A percentile compares a stretch with the other conserved stretches of the same genome.
Conservation (phyloP, 352 stramenopile genomes). For the Phytophthora foliorum region DNA sequence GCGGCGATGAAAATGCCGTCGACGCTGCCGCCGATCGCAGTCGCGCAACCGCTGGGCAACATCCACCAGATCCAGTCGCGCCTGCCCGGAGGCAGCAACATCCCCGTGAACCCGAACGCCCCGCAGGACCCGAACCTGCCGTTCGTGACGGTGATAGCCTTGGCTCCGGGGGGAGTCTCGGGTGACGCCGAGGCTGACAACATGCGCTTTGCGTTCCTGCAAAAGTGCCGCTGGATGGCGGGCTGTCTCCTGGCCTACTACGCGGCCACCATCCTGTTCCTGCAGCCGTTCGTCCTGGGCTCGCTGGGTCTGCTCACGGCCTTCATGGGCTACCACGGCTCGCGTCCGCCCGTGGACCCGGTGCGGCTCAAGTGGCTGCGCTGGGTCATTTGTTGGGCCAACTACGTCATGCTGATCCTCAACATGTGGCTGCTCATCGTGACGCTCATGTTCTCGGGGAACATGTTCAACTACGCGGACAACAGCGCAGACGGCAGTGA, state of each 20-base stretch:
- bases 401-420: constrained; percentile 75
- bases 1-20: constrained; percentile 37
- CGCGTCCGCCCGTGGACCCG: constrained; percentile 64
- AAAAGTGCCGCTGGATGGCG: constrained; percentile 69
- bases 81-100: constrained; percentile 49
- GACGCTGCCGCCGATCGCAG: constrained; percentile 53
- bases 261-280: constrained; percentile 71
- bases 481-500: constrained; percentile 4
- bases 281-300: constrained; percentile 79
- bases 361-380: constrained; percentile 77
- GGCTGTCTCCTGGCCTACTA: constrained; percentile 79
- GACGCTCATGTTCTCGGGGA: constrained; percentile 51
- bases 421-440: constrained; percentile 74
- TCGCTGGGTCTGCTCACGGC: constrained; percentile 65
- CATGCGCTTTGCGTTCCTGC: constrained; percentile 65
- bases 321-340: constrained; percentile 73
- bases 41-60: constrained; percentile 47
- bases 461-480: constrained; percentile 26
- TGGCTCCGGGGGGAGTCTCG: constrained; percentile 32
- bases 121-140: constrained; percentile 35
- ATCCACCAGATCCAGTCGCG: constrained; percentile 49
- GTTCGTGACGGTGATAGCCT: constrained; percentile 48
- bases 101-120: constrained; percentile 43
- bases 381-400: constrained; percentile 73
- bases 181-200: constrained; percentile 43